Percentiles rank a stretch among this genome's conserved stretches.
Evolutionary conservation across 1,139 yeast genomes (phyloP).

Genomic region (Magnusiomyces sp.): DNA sequence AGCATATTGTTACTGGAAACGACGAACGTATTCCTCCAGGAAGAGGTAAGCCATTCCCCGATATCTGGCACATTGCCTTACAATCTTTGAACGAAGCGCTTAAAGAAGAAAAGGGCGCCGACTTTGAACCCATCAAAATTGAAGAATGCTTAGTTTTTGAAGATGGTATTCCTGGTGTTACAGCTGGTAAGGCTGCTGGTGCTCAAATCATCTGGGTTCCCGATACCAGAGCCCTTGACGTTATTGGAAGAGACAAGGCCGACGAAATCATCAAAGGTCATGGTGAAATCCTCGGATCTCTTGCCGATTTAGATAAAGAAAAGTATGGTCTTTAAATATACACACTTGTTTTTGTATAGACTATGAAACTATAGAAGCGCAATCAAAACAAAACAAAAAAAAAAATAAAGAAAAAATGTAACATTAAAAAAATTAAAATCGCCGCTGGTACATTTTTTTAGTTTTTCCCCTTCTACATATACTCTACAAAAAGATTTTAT

Average conservation of each 20-base stretch:
- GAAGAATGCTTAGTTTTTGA: conserved; percentile 85
- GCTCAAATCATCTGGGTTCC: conserved; percentile 90
- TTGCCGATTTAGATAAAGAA: conserved; percentile 46
- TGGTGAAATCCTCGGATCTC: conserved; percentile 49
- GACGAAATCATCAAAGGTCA: conserved; percentile 40
- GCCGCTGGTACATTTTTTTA: not conserved
- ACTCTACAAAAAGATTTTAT: not conserved
- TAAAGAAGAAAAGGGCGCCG: conserved; percentile 19
- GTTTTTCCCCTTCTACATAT: not conserved
- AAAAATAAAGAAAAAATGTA: not conserved
- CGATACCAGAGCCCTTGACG: conserved; percentile 56
- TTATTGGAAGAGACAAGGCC: conserved; percentile 37
- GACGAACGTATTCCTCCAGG: conserved; percentile 74
- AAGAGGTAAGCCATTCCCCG: conserved; percentile 87
- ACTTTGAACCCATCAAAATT: conserved; percentile 36
- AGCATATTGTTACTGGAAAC: conserved; percentile 78
- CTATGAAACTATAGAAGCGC: not conserved
- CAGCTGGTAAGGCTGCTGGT: conserved; percentile 78
- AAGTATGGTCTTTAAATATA: conserved; percentile 34
- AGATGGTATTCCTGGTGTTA: conserved; percentile 87
- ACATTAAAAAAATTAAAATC: not conserved
- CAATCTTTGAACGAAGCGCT: conserved; percentile 47
- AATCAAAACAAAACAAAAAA: not conserved
- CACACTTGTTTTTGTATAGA: not conserved
- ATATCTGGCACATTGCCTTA: conserved; percentile 81